Percentiles rank a stretch among this genome's conserved stretches.
phyloP scores from a whole-genome alignment of 2,329 filamentous ascomycete genomes.

The Emergomyces pasteurianus region DNA sequence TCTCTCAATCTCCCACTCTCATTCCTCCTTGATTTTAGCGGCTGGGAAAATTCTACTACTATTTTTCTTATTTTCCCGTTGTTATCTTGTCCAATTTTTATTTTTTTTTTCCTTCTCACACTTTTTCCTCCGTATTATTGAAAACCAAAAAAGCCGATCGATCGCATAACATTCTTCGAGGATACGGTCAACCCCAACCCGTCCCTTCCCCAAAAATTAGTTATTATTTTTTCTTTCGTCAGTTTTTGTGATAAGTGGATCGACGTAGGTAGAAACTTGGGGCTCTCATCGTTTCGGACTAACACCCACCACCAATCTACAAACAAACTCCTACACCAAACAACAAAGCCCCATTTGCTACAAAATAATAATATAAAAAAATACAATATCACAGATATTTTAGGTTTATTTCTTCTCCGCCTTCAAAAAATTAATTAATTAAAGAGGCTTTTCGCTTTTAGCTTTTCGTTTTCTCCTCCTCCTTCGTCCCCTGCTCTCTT shows the following conservation, averaged over 20 bases:
- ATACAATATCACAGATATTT: no score
- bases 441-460: no score
- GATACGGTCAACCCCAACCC: no score
- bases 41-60: not conserved
- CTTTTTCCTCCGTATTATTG: not conserved
- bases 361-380: no score
- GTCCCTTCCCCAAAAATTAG: not conserved
- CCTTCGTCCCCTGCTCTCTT: no score
- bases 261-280: not conserved
- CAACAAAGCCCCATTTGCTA: no score
- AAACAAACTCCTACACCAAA: no score
- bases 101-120: not conserved
- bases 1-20: constrained; percentile 2
- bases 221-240: not conserved
- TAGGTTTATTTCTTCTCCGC: no score
- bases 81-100: constrained; percentile 2
- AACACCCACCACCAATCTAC: no score
- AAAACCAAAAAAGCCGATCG: not conserved
- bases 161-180: not conserved
- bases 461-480: no score
- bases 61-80: not conserved
- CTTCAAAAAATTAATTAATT: no score
- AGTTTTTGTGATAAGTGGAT: not conserved
- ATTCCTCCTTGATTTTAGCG: constrained; percentile 3
- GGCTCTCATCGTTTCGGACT: not conserved